These are phyloP conservation scores for Aspergillus phoenicis DNA, from an alignment of 2,329 filamentous ascomycete species.

Conservation along the genomic window DNA sequence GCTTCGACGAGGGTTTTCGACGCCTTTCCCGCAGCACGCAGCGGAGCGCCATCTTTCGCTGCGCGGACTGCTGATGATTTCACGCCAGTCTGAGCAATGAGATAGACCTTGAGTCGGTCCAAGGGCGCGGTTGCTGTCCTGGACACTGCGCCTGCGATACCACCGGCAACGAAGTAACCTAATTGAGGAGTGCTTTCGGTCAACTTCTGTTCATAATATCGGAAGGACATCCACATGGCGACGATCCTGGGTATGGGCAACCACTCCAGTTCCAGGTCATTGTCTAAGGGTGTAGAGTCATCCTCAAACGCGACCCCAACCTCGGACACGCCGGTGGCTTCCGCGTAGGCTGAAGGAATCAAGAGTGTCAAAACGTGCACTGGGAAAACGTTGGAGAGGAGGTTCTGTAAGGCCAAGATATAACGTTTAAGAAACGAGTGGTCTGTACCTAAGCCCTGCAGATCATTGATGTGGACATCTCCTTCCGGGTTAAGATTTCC, in stretches of 20 bases:
- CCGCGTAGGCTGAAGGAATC: constrained; percentile 37
- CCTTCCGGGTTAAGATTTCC: constrained; percentile 90
- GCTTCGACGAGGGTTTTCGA: constrained; percentile 72
- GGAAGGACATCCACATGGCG: constrained; percentile 48
- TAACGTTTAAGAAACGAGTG: constrained; percentile 44
- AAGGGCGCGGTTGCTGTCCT: constrained; percentile 93
- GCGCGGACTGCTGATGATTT: constrained; percentile 63
- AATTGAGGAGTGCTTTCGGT: constrained; percentile 50
- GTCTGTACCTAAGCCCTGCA: constrained; percentile 86
- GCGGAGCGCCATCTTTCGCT: constrained; percentile 68
- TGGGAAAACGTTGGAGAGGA: constrained; percentile 42
- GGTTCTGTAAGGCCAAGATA: constrained; percentile 35
- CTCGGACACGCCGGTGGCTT: constrained; percentile 31
- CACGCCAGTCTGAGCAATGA: constrained; percentile 83
- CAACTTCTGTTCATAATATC: constrained; percentile 50
- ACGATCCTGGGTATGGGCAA: constrained; percentile 44
- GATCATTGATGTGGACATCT: constrained; percentile 89
- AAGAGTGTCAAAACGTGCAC: constrained; percentile 35
- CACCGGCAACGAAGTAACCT: constrained; percentile 98
- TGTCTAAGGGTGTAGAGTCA: constrained; percentile 35
- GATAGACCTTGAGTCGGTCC: constrained; percentile 94
- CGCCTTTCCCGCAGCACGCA: constrained; percentile 66
- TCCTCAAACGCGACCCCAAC: constrained; percentile 30
- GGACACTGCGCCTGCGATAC: constrained; percentile 89
- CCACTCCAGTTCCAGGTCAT: constrained; percentile 45